Percentiles rank a stretch among this genome's conserved stretches.
These are phyloP conservation scores for Trichoderma lentiforme DNA, from an alignment of 2,329 filamentous ascomycete species.

Conservation along the genomic window DNA sequence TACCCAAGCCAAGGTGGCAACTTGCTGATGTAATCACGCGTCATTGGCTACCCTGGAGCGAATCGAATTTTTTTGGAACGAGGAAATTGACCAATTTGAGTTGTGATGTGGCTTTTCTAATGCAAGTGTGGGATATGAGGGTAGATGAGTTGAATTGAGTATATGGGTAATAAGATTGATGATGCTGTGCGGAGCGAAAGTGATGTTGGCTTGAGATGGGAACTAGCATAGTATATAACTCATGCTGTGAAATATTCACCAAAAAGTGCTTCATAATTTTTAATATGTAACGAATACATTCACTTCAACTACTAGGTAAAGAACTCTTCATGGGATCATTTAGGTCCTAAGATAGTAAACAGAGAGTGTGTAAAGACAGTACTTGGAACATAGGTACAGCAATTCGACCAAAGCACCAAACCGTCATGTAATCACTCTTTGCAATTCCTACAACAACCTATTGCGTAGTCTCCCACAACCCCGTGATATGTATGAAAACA, in stretches of 20 bases:
- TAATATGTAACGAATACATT: background rate
- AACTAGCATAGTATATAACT: background rate
- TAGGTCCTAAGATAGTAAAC: background rate
- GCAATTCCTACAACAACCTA: background rate
- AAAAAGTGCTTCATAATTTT: background rate
- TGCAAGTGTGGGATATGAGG: background rate
- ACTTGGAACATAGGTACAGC: background rate
- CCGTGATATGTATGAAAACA: slow-evolving; percentile 5
- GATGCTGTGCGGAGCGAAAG: background rate
- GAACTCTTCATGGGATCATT: background rate
- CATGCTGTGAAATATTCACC: background rate
- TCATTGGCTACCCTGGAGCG: background rate
- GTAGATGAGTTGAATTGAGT: background rate
- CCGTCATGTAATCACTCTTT: background rate
- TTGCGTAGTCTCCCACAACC: background rate
- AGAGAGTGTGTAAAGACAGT: background rate
- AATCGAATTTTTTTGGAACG: background rate
- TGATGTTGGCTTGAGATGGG: background rate
- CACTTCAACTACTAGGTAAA: background rate
- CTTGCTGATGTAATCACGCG: slow-evolving; percentile 12
- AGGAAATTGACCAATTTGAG: background rate
- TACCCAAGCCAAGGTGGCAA: slow-evolving; percentile 9
- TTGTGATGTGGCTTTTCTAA: background rate
- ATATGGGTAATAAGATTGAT: background rate
- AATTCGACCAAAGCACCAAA: background rate